Evolutionary conservation across 1,284 basidiomycete species (phyloP), one percentile per base, ranked within the genome.

Genomic region (Malassezia obtusa): DNA sequence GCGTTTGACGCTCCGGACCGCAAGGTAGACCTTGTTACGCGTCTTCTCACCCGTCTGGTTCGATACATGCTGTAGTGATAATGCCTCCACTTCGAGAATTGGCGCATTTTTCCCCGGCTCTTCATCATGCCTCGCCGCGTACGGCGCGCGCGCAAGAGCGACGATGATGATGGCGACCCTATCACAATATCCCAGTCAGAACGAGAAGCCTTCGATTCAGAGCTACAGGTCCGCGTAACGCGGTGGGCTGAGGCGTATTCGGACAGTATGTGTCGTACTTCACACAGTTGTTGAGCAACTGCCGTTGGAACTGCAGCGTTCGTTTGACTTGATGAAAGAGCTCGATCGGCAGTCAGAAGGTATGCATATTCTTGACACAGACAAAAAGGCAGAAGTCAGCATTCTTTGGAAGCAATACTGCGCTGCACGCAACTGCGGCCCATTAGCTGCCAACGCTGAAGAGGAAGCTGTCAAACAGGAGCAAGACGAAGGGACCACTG

Each of bases 241-340:
- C 44, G 67, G 5, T 73, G 71, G 71, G 58, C 54, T 0, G 71
- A 73, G 35, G 69, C 71, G 52, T 73, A 71, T 50, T 64, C 63
- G 41, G 71, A 71, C 31, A 67, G 60, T 45, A 21, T 14, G 50
- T 45, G 10, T 1, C 44, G 4, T 32, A 52, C 10, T 15, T 31
- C 15, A 30, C 28, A 2, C 60, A 87, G 85, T 85, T 48, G 80
- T 89, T 49, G 89, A 91, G 64, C 87, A 90, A 73, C 75, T 92
- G 5, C 89, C 89, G 2, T 76, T 91, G 53, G 86, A 86, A 49
- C 73, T 92, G 48, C 84, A 87, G 66, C 79, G 89, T 33, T 84
- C 86, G 53, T 85, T 84, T 73, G 78, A 82, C 21, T 77, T 92
- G 31, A 79, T 90, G 67, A 77, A 80, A n/a, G 88, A 92, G 73